Base-by-base conservation (phyloP, 129 eudicot species). In the Kitagawia praeruptora region DNA sequence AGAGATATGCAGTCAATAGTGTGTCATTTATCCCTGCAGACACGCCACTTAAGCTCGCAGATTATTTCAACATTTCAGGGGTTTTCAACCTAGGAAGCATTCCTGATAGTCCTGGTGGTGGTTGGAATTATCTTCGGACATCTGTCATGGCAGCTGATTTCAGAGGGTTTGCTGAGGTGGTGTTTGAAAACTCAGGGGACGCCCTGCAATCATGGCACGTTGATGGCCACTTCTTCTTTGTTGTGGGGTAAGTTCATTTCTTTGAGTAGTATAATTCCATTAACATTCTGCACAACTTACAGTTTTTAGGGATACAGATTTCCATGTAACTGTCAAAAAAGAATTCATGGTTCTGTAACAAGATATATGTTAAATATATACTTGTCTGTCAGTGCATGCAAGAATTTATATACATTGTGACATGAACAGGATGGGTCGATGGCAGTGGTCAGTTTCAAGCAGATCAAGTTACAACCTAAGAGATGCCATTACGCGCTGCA, bases 361-460 rank as follows among this genome's bases (percentile, higher is more conserved):
- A 56, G 66, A 56, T 23, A 56, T 8, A 56, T 8, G 11, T 23
- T 53, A 53, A 49, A 53, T 7, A 19, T 10, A 21, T 19, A 21
- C 27, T 54, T 54, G 15, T n/a, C 69, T 25, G 34, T 66, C 9
- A 0, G 8, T 12, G 21, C 73, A 14, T 11, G 41, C 41, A 34
- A 28, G 40, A 19, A 31, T 27, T 64, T 31, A 67, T 1, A 7
- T 14, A 69, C 10, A 14, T 67, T 31, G 38, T 15, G 74, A 37
- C 25, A 39, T 39, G 48, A 70, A 70, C 94, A 95, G 97, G 86
- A 90, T 92, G 99, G 97, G 90, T 74, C 97, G 99, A 82, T 97
- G 99, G 63, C 81, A 83, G 70, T 95, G 99, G 99, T 90, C 84
- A 38, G 31, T 83, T 23, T 84, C 85, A 74, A 95, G 97, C 75